Evolutionary conservation across 768 basidiomycete species (phyloP).

Genomic region (Suillus bovinus): DNA sequence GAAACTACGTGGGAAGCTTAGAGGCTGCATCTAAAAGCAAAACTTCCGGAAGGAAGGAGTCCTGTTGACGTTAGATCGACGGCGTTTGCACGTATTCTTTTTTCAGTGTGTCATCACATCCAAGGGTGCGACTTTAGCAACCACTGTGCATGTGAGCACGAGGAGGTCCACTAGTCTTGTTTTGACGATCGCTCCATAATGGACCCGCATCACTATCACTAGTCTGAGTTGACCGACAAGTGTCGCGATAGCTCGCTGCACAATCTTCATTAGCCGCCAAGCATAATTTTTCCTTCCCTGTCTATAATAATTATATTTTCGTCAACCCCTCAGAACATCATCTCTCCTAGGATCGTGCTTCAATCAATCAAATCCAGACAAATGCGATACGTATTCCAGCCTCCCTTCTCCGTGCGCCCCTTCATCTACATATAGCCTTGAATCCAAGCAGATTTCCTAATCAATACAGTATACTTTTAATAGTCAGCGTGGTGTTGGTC

Average conservation of each 20-base stretch:
- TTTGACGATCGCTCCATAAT: background rate
- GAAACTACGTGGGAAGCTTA: background rate
- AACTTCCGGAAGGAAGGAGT: background rate
- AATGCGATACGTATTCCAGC: background rate
- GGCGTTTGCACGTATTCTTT: background rate
- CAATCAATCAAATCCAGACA: background rate
- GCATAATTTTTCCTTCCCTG: too few relatives aligned
- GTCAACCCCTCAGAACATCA: background rate
- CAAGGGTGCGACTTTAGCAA: background rate
- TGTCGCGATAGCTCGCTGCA: background rate
- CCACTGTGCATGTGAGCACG: background rate
- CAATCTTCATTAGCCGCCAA: background rate
- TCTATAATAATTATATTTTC: background rate
- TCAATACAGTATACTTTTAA: background rate
- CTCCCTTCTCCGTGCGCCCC: background rate
- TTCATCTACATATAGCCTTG: background rate
- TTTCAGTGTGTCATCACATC: background rate
- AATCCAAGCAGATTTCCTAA: background rate
- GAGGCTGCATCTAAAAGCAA: background rate
- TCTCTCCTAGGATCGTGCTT: too few relatives aligned
- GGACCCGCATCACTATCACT: background rate
- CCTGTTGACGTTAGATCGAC: background rate
- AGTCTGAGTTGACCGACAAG: background rate
- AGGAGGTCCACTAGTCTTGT: background rate
- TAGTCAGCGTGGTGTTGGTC: background rate